A percentile compares a stretch with the other conserved stretches of the same genome.
These are phyloP conservation scores for Amaranthus palmeri DNA, from an alignment of 148 eudicot species.

Conservation along the genomic window DNA sequence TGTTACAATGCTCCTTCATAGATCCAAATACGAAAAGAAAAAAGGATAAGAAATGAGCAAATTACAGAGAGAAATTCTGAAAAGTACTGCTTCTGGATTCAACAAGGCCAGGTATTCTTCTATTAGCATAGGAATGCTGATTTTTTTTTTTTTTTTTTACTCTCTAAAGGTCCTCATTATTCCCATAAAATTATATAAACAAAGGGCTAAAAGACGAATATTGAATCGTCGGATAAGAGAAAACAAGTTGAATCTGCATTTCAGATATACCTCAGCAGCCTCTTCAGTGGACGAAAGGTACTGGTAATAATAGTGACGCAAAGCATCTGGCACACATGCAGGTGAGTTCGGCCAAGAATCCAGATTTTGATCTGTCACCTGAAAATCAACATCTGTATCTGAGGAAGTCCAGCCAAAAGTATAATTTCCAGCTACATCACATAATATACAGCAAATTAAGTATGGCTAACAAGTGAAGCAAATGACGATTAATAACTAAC, in stretches of 20 bases:
- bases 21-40: background rate
- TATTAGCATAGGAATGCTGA: no score
- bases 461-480: background rate
- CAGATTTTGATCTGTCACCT: constrained; percentile 94
- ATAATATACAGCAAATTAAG: background rate
- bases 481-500: background rate
- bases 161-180: no score
- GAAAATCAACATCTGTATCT: constrained; percentile 20
- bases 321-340: constrained; percentile 86
- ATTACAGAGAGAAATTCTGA: background rate
- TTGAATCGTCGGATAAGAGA: no score
- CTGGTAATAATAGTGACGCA: constrained; percentile 93
- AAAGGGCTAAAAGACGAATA: no score
- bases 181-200: no score
- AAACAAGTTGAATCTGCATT: background rate
- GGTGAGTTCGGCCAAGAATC: constrained; percentile 86
- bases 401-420: constrained; percentile 3
- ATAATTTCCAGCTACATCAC: background rate
- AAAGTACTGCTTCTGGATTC: constrained; percentile 1
- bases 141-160: no score
- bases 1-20: background rate
- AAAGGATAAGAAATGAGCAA: background rate
- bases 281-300: constrained; percentile 88
- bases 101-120: background rate
- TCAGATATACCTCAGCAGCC: constrained; percentile 83